Conservation (phyloP, 2,329 filamentous ascomycete species). For the Calonectria pseudoreteaudii region DNA sequence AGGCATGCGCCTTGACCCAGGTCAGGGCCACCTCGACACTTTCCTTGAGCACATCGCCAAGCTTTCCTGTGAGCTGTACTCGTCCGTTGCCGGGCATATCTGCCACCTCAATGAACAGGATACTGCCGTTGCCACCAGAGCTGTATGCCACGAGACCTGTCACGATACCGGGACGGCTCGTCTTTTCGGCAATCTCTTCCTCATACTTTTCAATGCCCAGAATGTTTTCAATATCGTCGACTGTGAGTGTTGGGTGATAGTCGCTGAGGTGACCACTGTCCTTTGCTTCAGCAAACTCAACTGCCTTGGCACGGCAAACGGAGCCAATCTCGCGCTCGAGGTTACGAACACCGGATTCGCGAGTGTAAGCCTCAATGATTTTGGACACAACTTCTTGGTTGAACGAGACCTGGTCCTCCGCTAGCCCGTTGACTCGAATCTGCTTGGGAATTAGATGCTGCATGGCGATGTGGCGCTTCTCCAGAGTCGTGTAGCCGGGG, state of each 20-base stretch:
- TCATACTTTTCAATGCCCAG: conserved; percentile 94
- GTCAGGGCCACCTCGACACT: conserved; percentile 95
- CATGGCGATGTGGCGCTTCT: conserved; percentile 95
- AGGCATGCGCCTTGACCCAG: conserved; percentile 98
- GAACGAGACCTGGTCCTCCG: conserved; percentile 79
- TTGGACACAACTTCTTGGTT: conserved; percentile 89
- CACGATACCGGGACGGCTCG: conserved; percentile 87
- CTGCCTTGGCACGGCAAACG: conserved; percentile 94
- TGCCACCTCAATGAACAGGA: conserved; percentile 97
- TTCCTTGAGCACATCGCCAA: conserved; percentile 97
- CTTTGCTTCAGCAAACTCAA: conserved; percentile 91
- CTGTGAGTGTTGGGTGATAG: conserved; percentile 79
- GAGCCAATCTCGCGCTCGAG: conserved; percentile 95
- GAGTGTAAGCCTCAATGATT: conserved; percentile 96
- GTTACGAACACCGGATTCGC: conserved; percentile 95
- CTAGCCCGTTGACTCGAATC: conserved; percentile 88
- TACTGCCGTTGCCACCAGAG: conserved; percentile 91
- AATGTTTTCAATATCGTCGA: conserved; percentile 89
- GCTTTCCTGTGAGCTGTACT: conserved; percentile 94
- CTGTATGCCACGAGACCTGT: conserved; percentile 97
- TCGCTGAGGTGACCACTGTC: conserved; percentile 75
- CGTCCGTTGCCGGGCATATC: conserved; percentile 95
- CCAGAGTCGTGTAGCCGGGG: conserved; percentile 94
- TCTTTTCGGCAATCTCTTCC: conserved; percentile 93
- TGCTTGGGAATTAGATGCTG: conserved; percentile 98